These are phyloP conservation scores for Neurospora sp. DNA, from an alignment of 495 filamentous ascomycete species.

Conservation along the genomic window DNA sequence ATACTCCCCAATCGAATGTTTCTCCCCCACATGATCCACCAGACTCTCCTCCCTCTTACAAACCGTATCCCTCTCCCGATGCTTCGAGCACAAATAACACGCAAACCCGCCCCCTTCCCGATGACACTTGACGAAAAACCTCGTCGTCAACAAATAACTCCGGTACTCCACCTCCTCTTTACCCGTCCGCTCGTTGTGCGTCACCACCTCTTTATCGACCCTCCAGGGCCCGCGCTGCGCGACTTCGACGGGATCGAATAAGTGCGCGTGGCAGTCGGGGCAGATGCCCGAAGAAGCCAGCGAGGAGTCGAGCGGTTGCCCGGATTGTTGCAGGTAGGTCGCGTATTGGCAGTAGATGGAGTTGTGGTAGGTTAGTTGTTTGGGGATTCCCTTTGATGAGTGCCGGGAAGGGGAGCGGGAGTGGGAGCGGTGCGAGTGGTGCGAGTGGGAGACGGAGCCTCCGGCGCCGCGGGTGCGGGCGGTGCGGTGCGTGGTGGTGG, in stretches of 20 bases:
- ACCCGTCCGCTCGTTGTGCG: neutral
- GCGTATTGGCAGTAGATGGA: conserved; percentile 24
- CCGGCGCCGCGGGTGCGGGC: neutral
- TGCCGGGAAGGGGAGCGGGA: neutral
- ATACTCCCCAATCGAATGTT: conserved; percentile 20
- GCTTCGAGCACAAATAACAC: conserved; percentile 18
- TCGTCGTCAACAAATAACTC: conserved; percentile 18
- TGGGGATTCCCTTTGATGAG: neutral
- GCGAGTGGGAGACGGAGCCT: neutral
- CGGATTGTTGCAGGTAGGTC: conserved; percentile 13
- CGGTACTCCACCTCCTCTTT: conserved; percentile 11
- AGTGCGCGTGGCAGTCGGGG: conserved; percentile 9
- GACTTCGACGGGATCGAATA: neutral
- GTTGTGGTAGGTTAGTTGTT: neutral
- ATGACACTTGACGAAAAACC: conserved; percentile 29
- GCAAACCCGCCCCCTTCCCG: conserved; percentile 19
- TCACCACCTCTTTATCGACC: conserved; percentile 20
- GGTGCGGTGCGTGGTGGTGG: neutral
- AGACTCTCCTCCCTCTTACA: conserved; percentile 16
- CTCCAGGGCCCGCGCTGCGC: conserved; percentile 11
- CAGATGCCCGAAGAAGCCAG: conserved; percentile 6
- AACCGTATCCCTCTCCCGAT: conserved; percentile 22
- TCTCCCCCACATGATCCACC: conserved; percentile 20
- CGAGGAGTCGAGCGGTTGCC: neutral
- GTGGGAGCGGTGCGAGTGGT: neutral